These are phyloP conservation scores for Hypoxylon subgilvum DNA, from an alignment of 495 filamentous ascomycete species.

Conservation along the genomic window DNA sequence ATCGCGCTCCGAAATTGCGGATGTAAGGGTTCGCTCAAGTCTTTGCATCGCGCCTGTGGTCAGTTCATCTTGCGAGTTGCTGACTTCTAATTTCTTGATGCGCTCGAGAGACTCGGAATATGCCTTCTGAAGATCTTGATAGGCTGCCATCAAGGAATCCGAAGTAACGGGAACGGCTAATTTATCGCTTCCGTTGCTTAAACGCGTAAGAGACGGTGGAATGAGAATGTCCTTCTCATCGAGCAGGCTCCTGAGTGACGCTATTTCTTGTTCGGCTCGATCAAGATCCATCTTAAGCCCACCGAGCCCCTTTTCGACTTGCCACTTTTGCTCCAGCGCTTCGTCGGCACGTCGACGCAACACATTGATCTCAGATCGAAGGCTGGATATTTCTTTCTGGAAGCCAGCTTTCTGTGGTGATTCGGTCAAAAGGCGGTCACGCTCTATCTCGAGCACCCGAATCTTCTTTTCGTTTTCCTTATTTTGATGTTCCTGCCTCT, in stretches of 20 bases:
- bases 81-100: conserved; percentile 61
- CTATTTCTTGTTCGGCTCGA: conserved; percentile 90
- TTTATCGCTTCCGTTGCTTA: conserved; percentile 44
- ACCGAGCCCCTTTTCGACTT: conserved; percentile 89
- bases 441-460: conserved; percentile 74
- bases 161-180: conserved; percentile 60
- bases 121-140: conserved; percentile 73
- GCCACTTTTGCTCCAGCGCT: conserved; percentile 94
- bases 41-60: conserved; percentile 64
- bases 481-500: conserved; percentile 81
- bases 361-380: conserved; percentile 83
- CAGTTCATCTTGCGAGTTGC: conserved; percentile 53
- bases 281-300: conserved; percentile 98
- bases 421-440: conserved; percentile 70
- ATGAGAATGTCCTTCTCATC: conserved; percentile 85
- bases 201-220: conserved; percentile 60
- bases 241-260: conserved; percentile 76
- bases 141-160: conserved; percentile 77
- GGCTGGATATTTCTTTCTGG: conserved; percentile 75
- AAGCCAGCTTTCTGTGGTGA: conserved; percentile 79
- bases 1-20: conserved; percentile 75
- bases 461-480: conserved; percentile 80
- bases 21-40: conserved; percentile 67
- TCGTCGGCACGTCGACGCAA: conserved; percentile 91
- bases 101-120: conserved; percentile 60